Evolutionary conservation across 148 eudicot genomes (phyloP), one percentile per base, ranked within the genome.

Genomic region (Diospyros lotus): DNA sequence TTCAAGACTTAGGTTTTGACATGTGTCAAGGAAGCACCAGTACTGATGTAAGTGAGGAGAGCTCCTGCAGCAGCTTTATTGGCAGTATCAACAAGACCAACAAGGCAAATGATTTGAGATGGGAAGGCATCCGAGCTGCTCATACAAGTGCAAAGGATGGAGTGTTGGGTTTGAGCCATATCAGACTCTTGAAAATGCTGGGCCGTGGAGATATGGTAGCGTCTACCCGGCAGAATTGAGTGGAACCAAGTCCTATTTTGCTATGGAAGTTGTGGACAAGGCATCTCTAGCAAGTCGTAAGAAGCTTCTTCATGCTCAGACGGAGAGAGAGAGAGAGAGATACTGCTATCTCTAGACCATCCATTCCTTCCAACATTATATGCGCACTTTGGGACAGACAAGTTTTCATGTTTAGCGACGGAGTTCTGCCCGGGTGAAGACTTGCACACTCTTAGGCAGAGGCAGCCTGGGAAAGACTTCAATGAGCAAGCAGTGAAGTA

Each of bases 201-300:
- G 94, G 91, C 9, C 88, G 88, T 81, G 94, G 94, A 56, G 94
- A 90, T 80, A 90, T 90, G 94, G 94, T 42, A 90, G 91, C 63
- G 94, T 90, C 51, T 90, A 87, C 73, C 73, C 86, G 74, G 87
- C 91, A 3, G 94, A 90, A 76, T 76, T 90, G 84, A 84, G 84
- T 77, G 94, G 87, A 69, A 90, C 89, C 0, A 84, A 82, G 64
- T 84, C 84, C 69, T 82, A 88, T 67, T 90, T 89, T 78, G 93
- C 93, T 6, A 89, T 89, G 89, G 87, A 89, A 83, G 93, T 89
- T 2, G 87, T 88, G 91, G 94, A 90, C 78, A 88, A 88, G 79
- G 89, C 84, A 54, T 83, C 88, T 45, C 70, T 88, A 67, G 92
- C 90, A 13, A 79, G 92, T 72, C 81, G 92, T 13, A 88, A 88